These are phyloP conservation scores for Vinca major DNA, from an alignment of 305 asterid species.

Conservation along the genomic window DNA sequence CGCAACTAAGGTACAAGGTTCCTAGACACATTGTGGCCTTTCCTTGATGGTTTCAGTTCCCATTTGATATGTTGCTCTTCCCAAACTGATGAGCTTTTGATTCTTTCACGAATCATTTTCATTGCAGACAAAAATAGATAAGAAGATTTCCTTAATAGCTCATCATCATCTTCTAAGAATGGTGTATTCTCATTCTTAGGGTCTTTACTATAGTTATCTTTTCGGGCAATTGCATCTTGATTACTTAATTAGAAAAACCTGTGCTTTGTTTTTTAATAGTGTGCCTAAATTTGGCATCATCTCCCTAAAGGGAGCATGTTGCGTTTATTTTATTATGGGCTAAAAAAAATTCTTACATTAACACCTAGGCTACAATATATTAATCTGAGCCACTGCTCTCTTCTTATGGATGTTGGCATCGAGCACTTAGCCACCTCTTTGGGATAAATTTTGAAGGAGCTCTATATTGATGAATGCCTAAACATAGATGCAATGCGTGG, in stretches of 20 bases:
- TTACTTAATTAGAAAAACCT: slow-evolving; percentile 29
- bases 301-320: slow-evolving; percentile 82
- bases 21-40: too few relatives aligned
- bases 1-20: too few relatives aligned
- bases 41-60: too few relatives aligned
- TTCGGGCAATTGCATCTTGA: slow-evolving; percentile 64
- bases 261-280: slow-evolving; percentile 23
- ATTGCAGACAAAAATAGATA: too few relatives aligned
- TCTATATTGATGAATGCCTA: slow-evolving; percentile 60
- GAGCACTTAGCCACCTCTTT: slow-evolving; percentile 38
- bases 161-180: too few relatives aligned
- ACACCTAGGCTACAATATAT: slow-evolving; percentile 57
- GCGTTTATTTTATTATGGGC: slow-evolving; percentile 56
- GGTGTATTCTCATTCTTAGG: too few relatives aligned
- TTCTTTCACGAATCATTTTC: too few relatives aligned
- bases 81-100: too few relatives aligned
- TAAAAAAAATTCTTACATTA: slow-evolving; percentile 38
- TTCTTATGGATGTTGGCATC: slow-evolving; percentile 46
- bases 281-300: slow-evolving; percentile 43
- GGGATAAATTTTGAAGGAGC: slow-evolving; percentile 65
- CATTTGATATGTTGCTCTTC: too few relatives aligned
- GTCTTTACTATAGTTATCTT: too few relatives aligned
- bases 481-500: slow-evolving; percentile 43
- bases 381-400: slow-evolving; percentile 68
- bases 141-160: too few relatives aligned